Evolutionary conservation across 2,329 filamentous ascomycete species (phyloP), one percentile per base, ranked within the genome.

Genomic region (Sporothrix luriei): DNA sequence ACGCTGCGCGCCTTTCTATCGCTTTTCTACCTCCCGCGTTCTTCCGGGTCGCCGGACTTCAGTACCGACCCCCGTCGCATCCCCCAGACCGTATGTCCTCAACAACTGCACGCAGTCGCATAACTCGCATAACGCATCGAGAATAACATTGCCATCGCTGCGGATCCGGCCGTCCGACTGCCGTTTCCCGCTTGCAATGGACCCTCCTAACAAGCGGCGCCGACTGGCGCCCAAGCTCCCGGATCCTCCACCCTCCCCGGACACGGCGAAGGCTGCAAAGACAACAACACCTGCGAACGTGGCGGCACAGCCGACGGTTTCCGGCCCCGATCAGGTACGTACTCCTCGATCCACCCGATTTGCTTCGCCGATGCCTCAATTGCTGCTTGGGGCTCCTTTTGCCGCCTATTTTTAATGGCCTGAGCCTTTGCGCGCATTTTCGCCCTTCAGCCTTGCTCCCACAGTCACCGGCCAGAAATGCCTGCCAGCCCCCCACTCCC

Each of bases 161-260:
- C n/a, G 49, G 55, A 68, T 33, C 66, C 24, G 26, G 54, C 48
- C 51, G 21, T 43, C 38, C 64, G 48, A 43, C 52, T 46, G 6
- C 38, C 7, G 33, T 64, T 2, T 69, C 73, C 19, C 14, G 14
- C 40, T 19, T 38, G 33, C 68, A 48, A 73, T 76, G 75, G 75
- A 76, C 66, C 75, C 74, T 43, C 75, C 75, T 1, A 76, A 71
- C 72, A 76, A 76, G 72, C 74, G 74, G 51, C 75, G 75, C 54
- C 72, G 75, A 48, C 73, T 76, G 68, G 75, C 75, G 68, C 75
- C 75, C 26, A 76, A 76, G 62, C 71, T 76, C 38, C 73, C 74
- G 21, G 75, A 76, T 29, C 73, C 74, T 46, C 70, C 72, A 3
- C 71, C 54, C 52, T 54, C 70, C 10, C 66, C 71, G 68, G 33